Percentiles rank a stretch among this genome's conserved stretches.
These are phyloP conservation scores for Ceratocystis destructans DNA, from an alignment of 2,329 filamentous ascomycete species.

Conservation along the genomic window DNA sequence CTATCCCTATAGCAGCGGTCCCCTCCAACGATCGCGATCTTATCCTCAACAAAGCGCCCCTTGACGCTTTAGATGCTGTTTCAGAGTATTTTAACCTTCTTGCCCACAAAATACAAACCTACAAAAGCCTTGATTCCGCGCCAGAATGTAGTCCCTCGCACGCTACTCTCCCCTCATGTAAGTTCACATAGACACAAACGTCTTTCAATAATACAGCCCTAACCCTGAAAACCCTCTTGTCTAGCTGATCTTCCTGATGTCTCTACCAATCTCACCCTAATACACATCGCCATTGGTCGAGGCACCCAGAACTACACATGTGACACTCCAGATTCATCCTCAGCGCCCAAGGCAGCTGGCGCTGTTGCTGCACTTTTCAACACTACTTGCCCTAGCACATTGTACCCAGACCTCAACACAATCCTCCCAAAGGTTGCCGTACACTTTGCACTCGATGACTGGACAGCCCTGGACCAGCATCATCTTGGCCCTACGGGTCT, in stretches of 20 bases:
- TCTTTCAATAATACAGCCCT: background rate
- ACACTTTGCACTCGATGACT: conserved; percentile 33
- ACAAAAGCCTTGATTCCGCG: conserved; percentile 29
- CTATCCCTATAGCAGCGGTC: conserved; percentile 32
- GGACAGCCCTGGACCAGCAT: conserved; percentile 14
- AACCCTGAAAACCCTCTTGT: background rate
- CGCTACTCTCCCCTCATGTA: conserved; percentile 38
- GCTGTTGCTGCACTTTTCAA: conserved; percentile 81
- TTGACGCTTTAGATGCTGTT: conserved; percentile 33
- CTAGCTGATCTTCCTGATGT: conserved; percentile 44
- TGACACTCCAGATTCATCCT: conserved; percentile 43
- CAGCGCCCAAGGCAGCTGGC: conserved; percentile 51
- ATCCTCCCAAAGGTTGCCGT: conserved; percentile 55
- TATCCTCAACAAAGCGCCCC: conserved; percentile 27
- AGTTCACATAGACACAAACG: conserved; percentile 21
- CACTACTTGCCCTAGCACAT: conserved; percentile 61
- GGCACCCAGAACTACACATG: conserved; percentile 95
- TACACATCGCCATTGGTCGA: conserved; percentile 72
- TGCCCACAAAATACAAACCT: conserved; percentile 39
- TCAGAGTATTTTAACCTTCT: conserved; percentile 49
- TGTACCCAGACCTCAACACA: conserved; percentile 52
- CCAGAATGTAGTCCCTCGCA: conserved; percentile 42
- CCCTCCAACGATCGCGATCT: conserved; percentile 36
- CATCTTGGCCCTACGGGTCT: conserved; percentile 45
- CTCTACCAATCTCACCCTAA: conserved; percentile 46